Evolutionary conservation across 768 basidiomycete species (phyloP).

Genomic region (Podaxis sp.): DNA sequence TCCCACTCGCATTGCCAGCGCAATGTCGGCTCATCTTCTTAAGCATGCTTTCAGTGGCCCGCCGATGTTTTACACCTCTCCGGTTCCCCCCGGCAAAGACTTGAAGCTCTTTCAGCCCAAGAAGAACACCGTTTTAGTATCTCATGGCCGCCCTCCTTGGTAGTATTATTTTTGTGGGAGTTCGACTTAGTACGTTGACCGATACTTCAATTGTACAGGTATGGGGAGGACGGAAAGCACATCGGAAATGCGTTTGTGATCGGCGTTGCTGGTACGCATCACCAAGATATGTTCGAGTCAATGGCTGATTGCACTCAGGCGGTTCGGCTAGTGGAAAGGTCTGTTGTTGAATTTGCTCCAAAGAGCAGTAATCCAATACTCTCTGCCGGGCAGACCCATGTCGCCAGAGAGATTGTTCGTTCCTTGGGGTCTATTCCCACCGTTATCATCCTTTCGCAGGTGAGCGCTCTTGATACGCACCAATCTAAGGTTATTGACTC

Average conservation of each 20-base stretch:
- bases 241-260: conserved; percentile 80
- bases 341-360: conserved; percentile 17
- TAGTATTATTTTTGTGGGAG: conserved; percentile 29
- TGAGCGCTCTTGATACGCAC: conserved; percentile 24
- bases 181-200: conserved; percentile 9
- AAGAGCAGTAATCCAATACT: conserved; percentile 1
- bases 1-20: neutral
- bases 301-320: conserved; percentile 38
- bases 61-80: conserved; percentile 4
- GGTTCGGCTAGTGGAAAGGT: conserved; percentile 91
- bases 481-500: neutral
- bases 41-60: conserved; percentile 11
- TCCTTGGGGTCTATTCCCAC: conserved; percentile 82
- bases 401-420: conserved; percentile 79
- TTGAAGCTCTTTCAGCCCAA: conserved; percentile 36
- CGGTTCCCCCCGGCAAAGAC: conserved; percentile 13
- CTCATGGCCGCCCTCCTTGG: conserved; percentile 88
- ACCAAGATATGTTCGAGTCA: neutral
- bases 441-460: conserved; percentile 90
- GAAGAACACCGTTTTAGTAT: conserved; percentile 79
- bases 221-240: conserved; percentile 70
- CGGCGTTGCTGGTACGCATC: conserved; percentile 69
- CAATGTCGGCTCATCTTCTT: conserved; percentile 9
- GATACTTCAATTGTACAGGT: conserved; percentile 46
- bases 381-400: conserved; percentile 62